Conservation (phyloP, 78 protist species). For the Emiliania huxleyi region DNA sequence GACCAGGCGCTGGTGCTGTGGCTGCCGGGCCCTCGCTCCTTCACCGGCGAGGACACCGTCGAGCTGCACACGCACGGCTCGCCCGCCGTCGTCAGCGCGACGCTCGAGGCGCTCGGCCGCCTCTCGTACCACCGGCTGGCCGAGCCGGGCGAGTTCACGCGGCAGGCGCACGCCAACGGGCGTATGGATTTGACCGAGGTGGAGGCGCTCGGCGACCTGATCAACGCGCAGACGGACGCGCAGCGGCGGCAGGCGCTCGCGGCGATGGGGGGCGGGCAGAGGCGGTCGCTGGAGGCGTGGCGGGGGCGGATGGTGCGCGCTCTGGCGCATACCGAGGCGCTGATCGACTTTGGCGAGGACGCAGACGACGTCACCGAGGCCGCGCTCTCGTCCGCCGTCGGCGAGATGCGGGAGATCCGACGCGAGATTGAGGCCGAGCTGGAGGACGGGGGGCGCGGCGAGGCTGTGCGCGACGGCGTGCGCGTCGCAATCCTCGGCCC, state of each 20-base stretch:
- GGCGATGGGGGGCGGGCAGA: slow-evolving; percentile 52
- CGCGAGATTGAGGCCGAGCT: slow-evolving; percentile 49
- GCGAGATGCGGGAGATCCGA: not conserved
- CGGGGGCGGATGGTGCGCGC: not conserved
- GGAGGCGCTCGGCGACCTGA: slow-evolving; percentile 83
- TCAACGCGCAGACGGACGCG: slow-evolving; percentile 76
- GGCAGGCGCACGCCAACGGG: slow-evolving; percentile 78
- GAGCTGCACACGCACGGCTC: slow-evolving; percentile 91
- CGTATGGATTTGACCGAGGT: slow-evolving; percentile 80
- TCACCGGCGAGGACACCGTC: slow-evolving; percentile 92
- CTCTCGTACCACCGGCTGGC: slow-evolving; percentile 46
- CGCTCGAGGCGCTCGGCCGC: slow-evolving; percentile 57
- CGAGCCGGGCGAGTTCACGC: slow-evolving; percentile 87
- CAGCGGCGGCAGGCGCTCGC: slow-evolving; percentile 76
- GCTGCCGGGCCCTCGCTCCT: slow-evolving; percentile 49
- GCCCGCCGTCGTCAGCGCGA: slow-evolving; percentile 72
- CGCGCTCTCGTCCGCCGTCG: not conserved
- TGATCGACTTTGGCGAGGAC: slow-evolving; percentile 90
- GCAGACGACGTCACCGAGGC: slow-evolving; percentile 61
- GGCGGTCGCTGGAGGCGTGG: not conserved
- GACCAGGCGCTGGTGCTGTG: slow-evolving; percentile 40
- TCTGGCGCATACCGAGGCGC: slow-evolving; percentile 82
- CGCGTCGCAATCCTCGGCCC: slow-evolving; percentile 67
- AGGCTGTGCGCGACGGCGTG: slow-evolving; percentile 46
- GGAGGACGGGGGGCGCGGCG: slow-evolving; percentile 69